Conservation (phyloP, 441 rosid species). For the Syzygium syzygioides region DNA sequence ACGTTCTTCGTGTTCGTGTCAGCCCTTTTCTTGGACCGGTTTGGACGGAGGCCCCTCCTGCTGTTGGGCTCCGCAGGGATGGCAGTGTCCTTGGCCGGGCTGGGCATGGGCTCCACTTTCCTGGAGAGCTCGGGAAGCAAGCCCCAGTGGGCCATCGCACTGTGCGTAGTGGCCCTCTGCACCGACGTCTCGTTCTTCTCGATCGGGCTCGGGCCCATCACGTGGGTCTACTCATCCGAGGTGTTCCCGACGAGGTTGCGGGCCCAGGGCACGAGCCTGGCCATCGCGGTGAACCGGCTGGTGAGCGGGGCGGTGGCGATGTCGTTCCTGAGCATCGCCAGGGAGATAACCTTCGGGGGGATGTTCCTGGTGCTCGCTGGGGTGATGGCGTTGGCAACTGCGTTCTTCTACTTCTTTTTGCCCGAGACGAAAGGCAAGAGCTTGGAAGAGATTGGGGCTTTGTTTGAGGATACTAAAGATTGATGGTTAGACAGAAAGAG, state of each 20-base stretch:
- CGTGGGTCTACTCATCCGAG: constrained; percentile 38
- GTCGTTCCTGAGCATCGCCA: constrained; percentile 37
- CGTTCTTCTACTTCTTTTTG: constrained; percentile 17
- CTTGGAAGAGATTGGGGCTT: constrained; percentile 7
- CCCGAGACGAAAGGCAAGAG: constrained; percentile 65
- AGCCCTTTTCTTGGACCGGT: constrained; percentile 41
- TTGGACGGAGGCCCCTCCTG: constrained; percentile 42
- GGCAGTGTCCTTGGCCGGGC: constrained; percentile 28
- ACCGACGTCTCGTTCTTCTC: constrained; percentile 20
- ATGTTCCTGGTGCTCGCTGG: constrained; percentile 43
- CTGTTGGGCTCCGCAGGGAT: constrained; percentile 44
- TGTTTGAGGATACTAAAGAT: background rate
- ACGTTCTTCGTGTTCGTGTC: constrained; percentile 30
- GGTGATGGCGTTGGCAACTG: constrained; percentile 27
- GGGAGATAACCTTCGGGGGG: constrained; percentile 38
- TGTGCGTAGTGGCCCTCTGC: constrained; percentile 25
- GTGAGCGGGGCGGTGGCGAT: constrained; percentile 34
- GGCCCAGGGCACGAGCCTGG: constrained; percentile 28
- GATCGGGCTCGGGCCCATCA: constrained; percentile 35
- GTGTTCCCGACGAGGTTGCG: constrained; percentile 28
- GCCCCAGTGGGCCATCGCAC: constrained; percentile 14
- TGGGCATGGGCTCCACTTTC: constrained; percentile 33
- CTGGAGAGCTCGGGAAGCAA: constrained; percentile 5
- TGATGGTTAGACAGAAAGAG: background rate
- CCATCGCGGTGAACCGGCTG: constrained; percentile 17